Conservation (phyloP, 2,329 filamentous ascomycete genomes). For the Orbilia brochopaga region DNA sequence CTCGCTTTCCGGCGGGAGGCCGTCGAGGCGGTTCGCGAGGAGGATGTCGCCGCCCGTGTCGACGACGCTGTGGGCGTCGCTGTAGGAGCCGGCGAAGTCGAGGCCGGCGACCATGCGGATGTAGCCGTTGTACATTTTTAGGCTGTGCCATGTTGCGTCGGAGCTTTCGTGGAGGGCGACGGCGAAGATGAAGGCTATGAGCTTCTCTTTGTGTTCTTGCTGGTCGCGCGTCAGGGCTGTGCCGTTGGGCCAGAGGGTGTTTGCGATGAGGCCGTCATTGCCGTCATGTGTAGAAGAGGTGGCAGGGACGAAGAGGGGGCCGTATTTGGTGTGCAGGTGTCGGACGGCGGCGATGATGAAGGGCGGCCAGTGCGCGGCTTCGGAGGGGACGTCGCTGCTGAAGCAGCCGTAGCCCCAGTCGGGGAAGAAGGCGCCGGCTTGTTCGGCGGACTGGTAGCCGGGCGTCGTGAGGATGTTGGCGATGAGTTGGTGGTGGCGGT, state of each 20-base stretch:
- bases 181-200: slow-evolving; percentile 54
- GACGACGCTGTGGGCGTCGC: slow-evolving; percentile 51
- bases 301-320: slow-evolving; percentile 40
- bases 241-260: slow-evolving; percentile 41
- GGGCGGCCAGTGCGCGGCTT: slow-evolving; percentile 55
- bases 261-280: slow-evolving; percentile 7
- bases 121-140: slow-evolving; percentile 53
- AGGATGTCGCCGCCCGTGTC: slow-evolving; percentile 54
- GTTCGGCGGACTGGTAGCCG: slow-evolving; percentile 48
- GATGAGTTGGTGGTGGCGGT: slow-evolving; percentile 39
- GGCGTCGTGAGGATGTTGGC: slow-evolving; percentile 48
- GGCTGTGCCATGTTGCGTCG: slow-evolving; percentile 54
- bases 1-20: slow-evolving; percentile 39
- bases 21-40: slow-evolving; percentile 50
- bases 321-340: slow-evolving; percentile 53
- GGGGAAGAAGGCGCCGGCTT: slow-evolving; percentile 55
- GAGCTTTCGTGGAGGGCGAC: slow-evolving; percentile 51
- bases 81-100: slow-evolving; percentile 52
- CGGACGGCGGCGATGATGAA: slow-evolving; percentile 53
- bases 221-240: slow-evolving; percentile 43
- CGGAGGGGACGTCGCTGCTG: slow-evolving; percentile 52
- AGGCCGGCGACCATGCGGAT: slow-evolving; percentile 51
- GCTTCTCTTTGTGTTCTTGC: slow-evolving; percentile 52
- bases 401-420: slow-evolving; percentile 56
- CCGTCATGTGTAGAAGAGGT: slow-evolving; percentile 6